Evolutionary conservation across 2,329 filamentous ascomycete genomes (phyloP), one percentile per base, ranked within the genome.

Genomic region (Aspergillus sp.): DNA sequence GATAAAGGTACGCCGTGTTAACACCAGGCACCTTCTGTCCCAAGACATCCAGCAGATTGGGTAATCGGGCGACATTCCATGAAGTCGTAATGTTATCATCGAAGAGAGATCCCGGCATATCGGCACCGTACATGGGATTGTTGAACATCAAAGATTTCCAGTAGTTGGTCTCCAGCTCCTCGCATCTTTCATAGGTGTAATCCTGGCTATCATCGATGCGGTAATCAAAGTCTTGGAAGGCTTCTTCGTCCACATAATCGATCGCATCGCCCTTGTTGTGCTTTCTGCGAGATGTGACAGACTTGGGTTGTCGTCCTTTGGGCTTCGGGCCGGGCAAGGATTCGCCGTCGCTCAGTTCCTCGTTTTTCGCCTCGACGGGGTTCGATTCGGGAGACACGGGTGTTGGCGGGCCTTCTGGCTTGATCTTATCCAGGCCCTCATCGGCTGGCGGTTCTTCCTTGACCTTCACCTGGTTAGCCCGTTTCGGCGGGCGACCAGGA

Each of bases 131-230:
- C 75, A 99, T 86, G 0, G 95, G 95, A 59, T 91, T 89, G 50
- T 94, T 96, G 78, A 96, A 99, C 21, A 93, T 97, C 63, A 99
- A 83, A 0, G 92, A 97, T 78, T 96, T 97, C 95, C 95, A 99
- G 79, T 99, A 99, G 47, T 89, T 89, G 56, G 91, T 89, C 77
- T 99, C 95, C 5, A 99, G 84, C 73, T 99, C 95, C 68, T 96
- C 92, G 73, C 95, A 98, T 61, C 96, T 86, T 75, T 98, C 94
- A 0, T 89, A 85, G 0, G 92, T 96, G 73, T 90, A 99, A 57
- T 98, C 92, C 5, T 93, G 91, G 32, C 92, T 85, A 66, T 86
- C 83, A 50, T 94, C 88, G 78, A 97, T 90, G 52, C 87, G 88
- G 74, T 98, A 98, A 73, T 98, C 90, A 74, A 96, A 99, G 66